Base-by-base conservation (phyloP, 2,329 filamentous ascomycete genomes). In the Ambrosiella xylebori region DNA sequence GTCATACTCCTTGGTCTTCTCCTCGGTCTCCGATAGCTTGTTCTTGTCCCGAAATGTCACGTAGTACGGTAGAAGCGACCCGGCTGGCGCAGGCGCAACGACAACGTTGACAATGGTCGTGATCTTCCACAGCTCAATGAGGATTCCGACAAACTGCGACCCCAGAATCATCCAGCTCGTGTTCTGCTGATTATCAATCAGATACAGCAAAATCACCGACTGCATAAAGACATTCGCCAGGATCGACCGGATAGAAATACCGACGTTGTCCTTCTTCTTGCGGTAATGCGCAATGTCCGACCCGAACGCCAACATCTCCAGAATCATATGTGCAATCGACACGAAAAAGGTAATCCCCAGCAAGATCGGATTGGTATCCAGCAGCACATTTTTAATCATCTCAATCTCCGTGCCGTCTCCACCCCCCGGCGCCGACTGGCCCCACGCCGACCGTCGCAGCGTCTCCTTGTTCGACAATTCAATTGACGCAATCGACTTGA, bases 111-210 rank as follows among this genome's bases (percentile, higher is more conserved):
- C 93, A 0, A 90, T 81, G 56, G 95, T 97, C 8, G 93, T 98
- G 65, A 98, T 84, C 71, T 98, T 98, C 93, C 93, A 98, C 61
- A 81, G 71, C 67, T 82, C 79, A 63, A 82, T 81, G 50, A 81
- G 57, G 58, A 81, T 81, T 55, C 90, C 89, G 62, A 95, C 82
- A 17, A 85, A 93, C 73, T 98, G 93, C 9, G 88, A 86, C 55
- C 90, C 89, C 17, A 98, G 76, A 65, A 98, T 97, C 89, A 98
- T 97, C 91, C 91, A 98, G 63, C 86, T 95, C 0, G 93, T 98
- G 69, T 93, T 94, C 60, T 96, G 89, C 63, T 89, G 94, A 74
- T 98, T 97, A 73, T 98, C 93, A 65, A 98, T 74, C 37, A 98
- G 79, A 71, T 98, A 98, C 51, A 98, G 77, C 78, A 98, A 94